These are phyloP conservation scores for Triadica sebifera DNA, from an alignment of 345 rosid species.

Conservation along the genomic window DNA sequence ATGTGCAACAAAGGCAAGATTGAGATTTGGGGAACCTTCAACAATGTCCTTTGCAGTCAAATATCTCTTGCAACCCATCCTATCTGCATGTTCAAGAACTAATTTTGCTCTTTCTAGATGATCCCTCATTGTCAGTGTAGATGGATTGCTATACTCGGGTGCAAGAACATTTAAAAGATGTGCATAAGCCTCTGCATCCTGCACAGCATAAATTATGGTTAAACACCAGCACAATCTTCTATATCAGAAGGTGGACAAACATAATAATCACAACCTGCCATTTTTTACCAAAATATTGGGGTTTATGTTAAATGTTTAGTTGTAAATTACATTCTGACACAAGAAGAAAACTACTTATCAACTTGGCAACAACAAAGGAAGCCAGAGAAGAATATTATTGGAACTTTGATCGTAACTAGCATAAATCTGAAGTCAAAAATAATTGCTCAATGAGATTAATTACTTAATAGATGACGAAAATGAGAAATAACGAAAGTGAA, in stretches of 20 bases:
- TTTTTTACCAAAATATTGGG: background rate
- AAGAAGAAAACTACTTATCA: background rate
- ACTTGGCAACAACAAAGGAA: background rate
- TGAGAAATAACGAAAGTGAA: background rate
- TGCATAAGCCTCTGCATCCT: slow-evolving; percentile 99
- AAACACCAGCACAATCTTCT: slow-evolving; percentile 3
- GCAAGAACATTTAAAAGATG: slow-evolving; percentile 86
- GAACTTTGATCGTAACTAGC: background rate
- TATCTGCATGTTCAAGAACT: slow-evolving; percentile 95
- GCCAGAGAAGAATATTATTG: background rate
- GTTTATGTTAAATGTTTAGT: background rate
- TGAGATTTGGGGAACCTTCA: slow-evolving; percentile 96
- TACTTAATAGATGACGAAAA: background rate
- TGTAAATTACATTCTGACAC: slow-evolving; percentile 1
- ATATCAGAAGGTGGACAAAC: background rate
- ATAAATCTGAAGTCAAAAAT: background rate
- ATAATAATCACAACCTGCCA: background rate
- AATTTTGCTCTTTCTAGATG: slow-evolving; percentile 68
- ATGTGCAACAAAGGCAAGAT: slow-evolving; percentile 98
- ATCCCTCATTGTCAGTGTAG: slow-evolving; percentile 52
- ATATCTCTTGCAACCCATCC: slow-evolving; percentile 97
- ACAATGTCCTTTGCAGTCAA: slow-evolving; percentile 90
- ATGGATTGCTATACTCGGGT: slow-evolving; percentile 73
- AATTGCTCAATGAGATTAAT: background rate
- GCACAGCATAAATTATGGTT: slow-evolving; percentile 31